Conservation (phyloP, 2,329 filamentous ascomycete genomes). For the Claviceps cyperi region DNA sequence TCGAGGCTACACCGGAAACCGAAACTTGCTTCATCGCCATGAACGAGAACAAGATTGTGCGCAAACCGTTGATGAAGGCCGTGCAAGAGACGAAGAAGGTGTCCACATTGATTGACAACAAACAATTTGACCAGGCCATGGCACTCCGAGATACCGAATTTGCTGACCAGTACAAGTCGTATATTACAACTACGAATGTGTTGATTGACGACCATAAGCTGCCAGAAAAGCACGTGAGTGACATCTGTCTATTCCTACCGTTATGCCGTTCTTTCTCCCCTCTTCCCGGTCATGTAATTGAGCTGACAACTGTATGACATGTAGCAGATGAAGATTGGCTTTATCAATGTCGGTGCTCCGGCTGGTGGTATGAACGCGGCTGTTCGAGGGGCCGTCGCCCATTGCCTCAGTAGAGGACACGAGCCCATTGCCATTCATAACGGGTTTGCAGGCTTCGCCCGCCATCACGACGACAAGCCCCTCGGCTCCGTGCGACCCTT, state of each 20-base stretch:
- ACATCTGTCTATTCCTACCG: background rate
- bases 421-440: slow-evolving; percentile 89
- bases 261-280: no score
- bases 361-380: slow-evolving; percentile 98
- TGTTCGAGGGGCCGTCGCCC: slow-evolving; percentile 81
- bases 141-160: slow-evolving; percentile 82
- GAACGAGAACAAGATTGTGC: slow-evolving; percentile 92
- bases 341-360: slow-evolving; percentile 92
- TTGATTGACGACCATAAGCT: slow-evolving; percentile 54
- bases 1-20: slow-evolving; percentile 77
- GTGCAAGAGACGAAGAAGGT: slow-evolving; percentile 78
- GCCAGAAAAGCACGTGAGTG: slow-evolving; percentile 52
- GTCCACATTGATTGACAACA: slow-evolving; percentile 63
- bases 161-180: slow-evolving; percentile 79
- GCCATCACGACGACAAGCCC: slow-evolving; percentile 77
- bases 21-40: slow-evolving; percentile 93
- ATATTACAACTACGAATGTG: slow-evolving; percentile 78
- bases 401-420: slow-evolving; percentile 85
- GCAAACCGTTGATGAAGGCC: slow-evolving; percentile 77
- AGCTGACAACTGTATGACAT: background rate
- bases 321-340: slow-evolving; percentile 79
- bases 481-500: slow-evolving; percentile 72
- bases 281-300: background rate
- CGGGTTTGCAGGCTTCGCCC: slow-evolving; percentile 83
- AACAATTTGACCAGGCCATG: slow-evolving; percentile 84